Conservation (phyloP, 305 asterid species). For the Lippia alba region DNA sequence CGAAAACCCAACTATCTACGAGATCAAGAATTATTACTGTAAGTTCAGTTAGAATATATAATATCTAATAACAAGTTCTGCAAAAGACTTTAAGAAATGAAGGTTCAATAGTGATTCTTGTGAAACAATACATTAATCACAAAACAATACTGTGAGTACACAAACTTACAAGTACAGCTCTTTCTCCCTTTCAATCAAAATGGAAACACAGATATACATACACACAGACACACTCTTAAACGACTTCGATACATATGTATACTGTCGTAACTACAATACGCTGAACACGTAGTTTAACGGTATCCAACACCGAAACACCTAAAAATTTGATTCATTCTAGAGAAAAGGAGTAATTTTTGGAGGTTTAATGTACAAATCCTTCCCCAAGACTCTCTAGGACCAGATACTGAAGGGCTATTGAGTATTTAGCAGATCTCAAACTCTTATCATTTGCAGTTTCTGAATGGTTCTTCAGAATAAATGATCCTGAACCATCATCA, state of each 20-base stretch:
- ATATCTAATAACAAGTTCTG: no score
- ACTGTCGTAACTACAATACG: conserved; percentile 7
- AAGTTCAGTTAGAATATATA: no score
- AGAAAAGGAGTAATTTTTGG: background rate
- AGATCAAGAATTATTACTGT: no score
- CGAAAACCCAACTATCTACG: no score
- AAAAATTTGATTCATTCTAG: background rate
- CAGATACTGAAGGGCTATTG: conserved; percentile 78
- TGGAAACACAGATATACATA: background rate
- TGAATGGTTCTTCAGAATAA: conserved; percentile 54
- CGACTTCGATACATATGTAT: background rate
- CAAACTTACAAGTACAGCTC: background rate
- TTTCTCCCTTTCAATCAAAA: background rate
- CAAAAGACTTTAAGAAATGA: no score
- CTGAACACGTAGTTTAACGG: background rate
- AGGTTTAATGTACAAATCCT: conserved; percentile 34
- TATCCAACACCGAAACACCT: background rate
- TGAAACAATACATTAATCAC: no score
- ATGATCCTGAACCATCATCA: conserved; percentile 69
- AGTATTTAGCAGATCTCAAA: conserved; percentile 63
- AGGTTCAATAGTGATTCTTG: no score
- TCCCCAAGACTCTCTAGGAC: conserved; percentile 59
- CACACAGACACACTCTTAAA: background rate
- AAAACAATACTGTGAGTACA: background rate
- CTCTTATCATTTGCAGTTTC: conserved; percentile 33